Conservation (phyloP, 2,329 filamentous ascomycete genomes). For the Cryphonectria carpinicola region DNA sequence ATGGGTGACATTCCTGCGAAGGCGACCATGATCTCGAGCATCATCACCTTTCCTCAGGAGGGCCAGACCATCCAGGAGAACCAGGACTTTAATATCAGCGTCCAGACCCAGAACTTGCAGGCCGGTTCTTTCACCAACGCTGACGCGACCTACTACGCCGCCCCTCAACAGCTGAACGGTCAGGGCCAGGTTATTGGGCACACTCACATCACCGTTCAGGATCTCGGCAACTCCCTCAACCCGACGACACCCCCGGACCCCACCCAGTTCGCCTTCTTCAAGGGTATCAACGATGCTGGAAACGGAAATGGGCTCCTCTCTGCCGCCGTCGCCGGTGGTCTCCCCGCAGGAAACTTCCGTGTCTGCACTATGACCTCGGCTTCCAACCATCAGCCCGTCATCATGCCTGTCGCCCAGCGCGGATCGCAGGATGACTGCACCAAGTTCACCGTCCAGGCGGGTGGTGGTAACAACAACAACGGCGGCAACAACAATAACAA, state of each 20-base stretch:
- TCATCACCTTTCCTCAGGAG: constrained; percentile 58
- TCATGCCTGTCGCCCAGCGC: constrained; percentile 45
- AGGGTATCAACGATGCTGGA: constrained; percentile 41
- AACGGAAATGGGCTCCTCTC: constrained; percentile 40
- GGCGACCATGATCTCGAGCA: constrained; percentile 60
- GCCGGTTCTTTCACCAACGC: constrained; percentile 65
- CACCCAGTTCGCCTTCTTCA: constrained; percentile 46
- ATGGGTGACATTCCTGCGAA: constrained; percentile 63
- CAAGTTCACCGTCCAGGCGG: constrained; percentile 40
- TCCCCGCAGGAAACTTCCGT: constrained; percentile 44
- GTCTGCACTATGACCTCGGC: constrained; percentile 44
- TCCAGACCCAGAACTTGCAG: constrained; percentile 57
- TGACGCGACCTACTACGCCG: constrained; percentile 60
- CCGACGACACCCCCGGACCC: constrained; percentile 57
- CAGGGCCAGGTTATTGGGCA: constrained; percentile 60
- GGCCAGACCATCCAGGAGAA: constrained; percentile 51
- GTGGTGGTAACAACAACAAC: constrained; percentile 17
- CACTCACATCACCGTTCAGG: constrained; percentile 63
- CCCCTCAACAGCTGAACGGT: constrained; percentile 57
- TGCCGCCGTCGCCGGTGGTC: constrained; percentile 39
- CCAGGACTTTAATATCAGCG: constrained; percentile 55
- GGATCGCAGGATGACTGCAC: constrained; percentile 46
- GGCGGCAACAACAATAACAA: constrained; percentile 18
- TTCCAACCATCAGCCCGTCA: constrained; percentile 44
- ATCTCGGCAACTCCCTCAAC: constrained; percentile 56